Base-by-base conservation (phyloP, 176 grass and related monocot genomes). In the Tillandsia fasciculata region DNA sequence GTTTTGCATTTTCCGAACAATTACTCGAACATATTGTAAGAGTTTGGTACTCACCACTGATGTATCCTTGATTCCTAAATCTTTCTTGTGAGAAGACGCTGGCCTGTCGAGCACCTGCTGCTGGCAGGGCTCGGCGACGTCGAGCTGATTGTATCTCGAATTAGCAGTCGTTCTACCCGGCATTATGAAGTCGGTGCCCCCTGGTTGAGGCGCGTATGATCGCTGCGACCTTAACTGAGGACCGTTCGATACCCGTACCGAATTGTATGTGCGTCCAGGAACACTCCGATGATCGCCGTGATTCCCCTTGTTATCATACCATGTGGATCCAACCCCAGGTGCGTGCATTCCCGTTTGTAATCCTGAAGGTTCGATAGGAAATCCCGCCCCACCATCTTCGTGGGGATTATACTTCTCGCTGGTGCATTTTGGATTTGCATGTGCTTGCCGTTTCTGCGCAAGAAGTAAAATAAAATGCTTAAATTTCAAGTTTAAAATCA, bases 241-340 rank as follows among this genome's bases (percentile, higher is more conserved):
- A n/a, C 26, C 67, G 59, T 83, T 84, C 3, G 82, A 67, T 59
- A 79, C 79, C 79, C 86, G 80, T 51, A 85, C 74, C 29, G 86
- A 90, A 73, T 86, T 87, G 33, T 76, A 82, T 33, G 81, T 64
- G n/a, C 84, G 86, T 6, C 75, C 52, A 11, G 77, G 59, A 20
- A 79, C 63, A 8, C 20, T 57, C 2, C 76, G 72, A n/a, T 29
- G 73, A 48, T 86, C 75, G 65, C 51, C 72, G 15, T 74, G 69
- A 22, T 52, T 47, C 14, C 7, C 49, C 48, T 82, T 86, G 53
- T 76, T 76, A 42, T 42, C 33, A 74, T 64, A 85, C 86, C 86
- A 97, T 54, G 81, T 84, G 56, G 86, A 83, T 73, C 79, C 94
- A 61, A 85, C 83, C 48, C 85, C 89, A 29, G 28, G 73, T 47